Evolutionary conservation across 495 filamentous ascomycete genomes (phyloP).

Genomic region (Aspergillus conjunctus): DNA sequence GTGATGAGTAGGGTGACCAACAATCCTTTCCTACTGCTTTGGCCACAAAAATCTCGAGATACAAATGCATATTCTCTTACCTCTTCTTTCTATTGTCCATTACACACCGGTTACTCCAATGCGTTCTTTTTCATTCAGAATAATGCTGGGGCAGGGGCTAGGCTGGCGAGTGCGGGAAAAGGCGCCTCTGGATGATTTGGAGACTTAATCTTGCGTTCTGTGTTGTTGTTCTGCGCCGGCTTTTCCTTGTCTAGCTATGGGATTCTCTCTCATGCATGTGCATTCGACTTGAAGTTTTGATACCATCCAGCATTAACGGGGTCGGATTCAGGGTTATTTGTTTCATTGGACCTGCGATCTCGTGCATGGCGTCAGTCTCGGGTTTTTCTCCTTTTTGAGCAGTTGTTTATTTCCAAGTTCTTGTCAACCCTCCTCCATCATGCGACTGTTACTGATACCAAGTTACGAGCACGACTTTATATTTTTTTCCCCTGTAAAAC

Average conservation of each 20-base stretch:
- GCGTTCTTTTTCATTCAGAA: constrained; percentile 19
- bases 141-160: constrained; percentile 21
- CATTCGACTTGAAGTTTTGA: constrained; percentile 34
- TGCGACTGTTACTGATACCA: constrained; percentile 39
- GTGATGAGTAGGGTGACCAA: constrained; percentile 12
- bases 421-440: constrained; percentile 19
- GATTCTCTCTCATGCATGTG: constrained; percentile 28
- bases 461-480: constrained; percentile 40
- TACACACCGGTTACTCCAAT: constrained; percentile 22
- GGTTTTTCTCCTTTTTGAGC: constrained; percentile 26
- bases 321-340: constrained; percentile 27
- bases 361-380: constrained; percentile 38
- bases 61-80: not conserved
- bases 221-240: constrained; percentile 14
- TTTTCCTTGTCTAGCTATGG: constrained; percentile 15
- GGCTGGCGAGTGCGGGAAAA: constrained; percentile 22
- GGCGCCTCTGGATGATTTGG: constrained; percentile 25
- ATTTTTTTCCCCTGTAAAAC: constrained; percentile 15
- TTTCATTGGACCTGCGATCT: constrained; percentile 27
- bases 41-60: not conserved
- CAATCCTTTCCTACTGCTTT: not conserved
- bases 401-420: constrained; percentile 17
- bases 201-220: constrained; percentile 17
- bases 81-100: constrained; percentile 6
- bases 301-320: constrained; percentile 38